Evolutionary conservation across 1,284 basidiomycete genomes (phyloP), one percentile per base, ranked within the genome.

Genomic region (Rhizoctonia solani): DNA sequence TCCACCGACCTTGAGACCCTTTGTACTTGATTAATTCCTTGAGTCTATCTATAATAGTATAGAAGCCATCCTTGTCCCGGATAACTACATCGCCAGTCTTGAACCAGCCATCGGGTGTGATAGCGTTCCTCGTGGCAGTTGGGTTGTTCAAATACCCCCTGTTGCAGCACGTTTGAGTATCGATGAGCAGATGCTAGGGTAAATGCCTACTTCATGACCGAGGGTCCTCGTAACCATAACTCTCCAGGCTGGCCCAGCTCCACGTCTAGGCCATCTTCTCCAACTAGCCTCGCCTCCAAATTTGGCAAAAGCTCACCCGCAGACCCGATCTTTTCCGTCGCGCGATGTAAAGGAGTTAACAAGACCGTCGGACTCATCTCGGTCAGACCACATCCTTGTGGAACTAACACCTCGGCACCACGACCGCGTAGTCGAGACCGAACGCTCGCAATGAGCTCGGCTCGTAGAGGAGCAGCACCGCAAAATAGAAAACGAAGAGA

Each of bases 11-110:
- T n/a, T 87, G 85, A 78, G 84, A 86, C 16, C 85, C 85, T 82
- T 86, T 89, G 77, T 93, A 93, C 75, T 93, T 93, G 78, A 94
- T 90, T 34, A 93, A 77, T 74, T 93, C 92, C 72, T 93, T 93
- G 71, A 85, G 81, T 47, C 89, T 76, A 73, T 90, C 88, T 1
- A 90, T 84, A 58, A 90, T 85, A 52, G 78, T 82, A 71, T 82
- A 87, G 70, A 78, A 87, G 0, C 90, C 91, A 1, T 91, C 85
- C 2, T 76, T 71, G 71, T 90, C 88, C 6, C 82, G 75, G 11
- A 82, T 76, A 0, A 82, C 86, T 52, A 93, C 83, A 75, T 94
- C 92, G 1, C 92, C 92, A 0, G 90, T 94, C 80, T 89, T 91
- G 81, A 92, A 89, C 89, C 89, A 95, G 2, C 84, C 82, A 68